Base-by-base conservation (phyloP, 192 early-diverging fungal species). In the Backusella australiensis region DNA sequence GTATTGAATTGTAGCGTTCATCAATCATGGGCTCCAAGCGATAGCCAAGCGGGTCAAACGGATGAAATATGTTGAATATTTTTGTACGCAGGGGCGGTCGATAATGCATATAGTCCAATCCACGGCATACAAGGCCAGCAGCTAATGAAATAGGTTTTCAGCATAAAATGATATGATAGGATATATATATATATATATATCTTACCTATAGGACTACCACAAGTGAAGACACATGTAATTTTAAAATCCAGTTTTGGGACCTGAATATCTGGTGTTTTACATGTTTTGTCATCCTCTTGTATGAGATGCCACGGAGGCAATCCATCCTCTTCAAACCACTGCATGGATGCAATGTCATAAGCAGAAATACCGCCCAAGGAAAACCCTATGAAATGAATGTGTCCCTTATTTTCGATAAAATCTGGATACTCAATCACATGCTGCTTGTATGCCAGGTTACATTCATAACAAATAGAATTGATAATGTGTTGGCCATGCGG, bases 41-140 rank as follows among this genome's bases (percentile, higher is more conserved):
- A 81, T 92, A 91, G 0, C 88, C 91, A 8, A 92, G 85, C 1
- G 91, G 91, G 59, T 92, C 91, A 56, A 89, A 91, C 8, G 90
- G 90, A 67, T 92, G 91, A 59, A 91, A 92, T 38, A 92, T 88
- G 72, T 92, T 92, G 86, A 88, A 86, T 65, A 86, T 83, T 19
- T 84, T 84, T 21, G 86, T 86, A 26, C 79, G 74, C 12, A 81
- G 82, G 49, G 83, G 84, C 2, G 89, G 89, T 34, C 83, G 76
- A 38, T 85, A 89, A 14, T 86, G 82, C 35, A 66, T 71, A 72
- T 88, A 88, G 8, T 81, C 74, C 23, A 89, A 73, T 34, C 88
- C 85, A 14, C 91, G 86, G 71, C 90, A 88, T 38, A 92, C 88
- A 35, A 90, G 34, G 0, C 85, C 82, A 34, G 86, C 91, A 38